Conservation (phyloP, 2,329 filamentous ascomycete species). For the Sporothrix brunneoviolacea region DNA sequence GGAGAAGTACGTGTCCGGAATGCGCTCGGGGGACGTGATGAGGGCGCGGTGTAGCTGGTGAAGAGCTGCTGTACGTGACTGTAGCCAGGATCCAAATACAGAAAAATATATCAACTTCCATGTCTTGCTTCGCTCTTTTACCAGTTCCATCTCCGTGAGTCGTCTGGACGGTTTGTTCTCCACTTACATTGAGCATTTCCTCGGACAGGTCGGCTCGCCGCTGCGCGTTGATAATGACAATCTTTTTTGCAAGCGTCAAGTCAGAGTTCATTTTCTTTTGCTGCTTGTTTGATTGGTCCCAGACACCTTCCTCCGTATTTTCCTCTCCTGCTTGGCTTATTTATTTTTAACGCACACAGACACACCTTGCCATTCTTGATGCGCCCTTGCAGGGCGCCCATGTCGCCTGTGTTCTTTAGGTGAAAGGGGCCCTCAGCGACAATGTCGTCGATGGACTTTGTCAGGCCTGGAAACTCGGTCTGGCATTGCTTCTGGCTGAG, state of each 20-base stretch:
- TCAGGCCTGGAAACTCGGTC: conserved; percentile 39
- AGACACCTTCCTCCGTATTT: too few species aligned
- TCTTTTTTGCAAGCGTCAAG: conserved; percentile 19
- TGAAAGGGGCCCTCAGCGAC: conserved; percentile 39
- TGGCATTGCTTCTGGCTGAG: conserved; percentile 38
- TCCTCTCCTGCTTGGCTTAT: too few species aligned
- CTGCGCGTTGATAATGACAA: conserved; percentile 39
- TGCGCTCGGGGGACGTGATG: conserved; percentile 38
- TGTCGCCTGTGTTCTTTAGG: conserved; percentile 30
- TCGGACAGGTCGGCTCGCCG: conserved; percentile 33
- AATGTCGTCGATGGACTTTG: conserved; percentile 38
- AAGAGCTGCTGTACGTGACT: conserved; percentile 45
- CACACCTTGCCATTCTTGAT: conserved; percentile 36
- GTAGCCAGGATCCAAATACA: neutral
- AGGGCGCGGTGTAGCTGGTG: conserved; percentile 48
- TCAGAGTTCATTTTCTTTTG: too few species aligned
- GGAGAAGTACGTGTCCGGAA: conserved; percentile 46
- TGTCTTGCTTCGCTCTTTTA: too few species aligned
- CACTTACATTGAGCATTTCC: conserved; percentile 35
- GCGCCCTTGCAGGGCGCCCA: conserved; percentile 37
- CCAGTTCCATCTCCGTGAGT: too few species aligned
- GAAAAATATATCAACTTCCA: too few species aligned
- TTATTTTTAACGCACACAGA: neutral
- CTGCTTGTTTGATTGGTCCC: too few species aligned
- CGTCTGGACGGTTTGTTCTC: too few species aligned